Evolutionary conservation across 352 stramenopile species (phyloP).

Genomic region (Pythium folliculosum): DNA sequence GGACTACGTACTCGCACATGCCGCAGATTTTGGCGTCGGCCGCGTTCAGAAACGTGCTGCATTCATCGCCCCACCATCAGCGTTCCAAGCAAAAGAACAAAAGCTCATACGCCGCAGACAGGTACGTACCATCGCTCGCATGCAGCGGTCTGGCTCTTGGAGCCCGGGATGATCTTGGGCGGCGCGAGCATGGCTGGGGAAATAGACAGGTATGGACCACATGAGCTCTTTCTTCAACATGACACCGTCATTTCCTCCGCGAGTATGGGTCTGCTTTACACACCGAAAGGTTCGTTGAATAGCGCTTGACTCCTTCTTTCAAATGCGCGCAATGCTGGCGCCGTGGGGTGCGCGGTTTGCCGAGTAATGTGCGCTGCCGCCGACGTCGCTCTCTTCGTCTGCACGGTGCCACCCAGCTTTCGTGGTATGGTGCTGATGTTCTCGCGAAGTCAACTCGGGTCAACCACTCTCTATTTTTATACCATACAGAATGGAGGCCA

Average conservation of each 20-base stretch:
- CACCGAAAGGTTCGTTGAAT: neutral
- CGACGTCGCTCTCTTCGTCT: neutral
- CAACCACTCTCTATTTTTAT: constrained; percentile 26
- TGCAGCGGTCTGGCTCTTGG: constrained; percentile 54
- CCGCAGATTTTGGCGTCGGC: constrained; percentile 52
- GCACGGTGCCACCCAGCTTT: too few relatives aligned
- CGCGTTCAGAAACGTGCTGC: constrained; percentile 73
- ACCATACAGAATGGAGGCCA: neutral
- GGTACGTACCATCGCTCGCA: constrained; percentile 53
- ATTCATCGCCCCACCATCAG: neutral
- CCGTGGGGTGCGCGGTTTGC: neutral
- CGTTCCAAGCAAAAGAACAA: neutral
- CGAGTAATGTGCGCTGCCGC: neutral
- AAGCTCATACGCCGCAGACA: too few relatives aligned
- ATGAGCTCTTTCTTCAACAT: constrained; percentile 7
- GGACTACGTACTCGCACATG: constrained; percentile 66
- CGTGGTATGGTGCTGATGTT: neutral
- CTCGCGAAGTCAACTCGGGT: constrained; percentile 8
- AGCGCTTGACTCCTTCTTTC: neutral
- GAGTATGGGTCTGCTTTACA: neutral
- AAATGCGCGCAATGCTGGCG: neutral
- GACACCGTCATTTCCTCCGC: neutral
- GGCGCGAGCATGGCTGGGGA: constrained; percentile 4
- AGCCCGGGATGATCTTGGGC: constrained; percentile 60
- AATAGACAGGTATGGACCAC: neutral